Evolutionary conservation across 179 eudicot genomes (phyloP).

Genomic region (Beta macrorhiza): DNA sequence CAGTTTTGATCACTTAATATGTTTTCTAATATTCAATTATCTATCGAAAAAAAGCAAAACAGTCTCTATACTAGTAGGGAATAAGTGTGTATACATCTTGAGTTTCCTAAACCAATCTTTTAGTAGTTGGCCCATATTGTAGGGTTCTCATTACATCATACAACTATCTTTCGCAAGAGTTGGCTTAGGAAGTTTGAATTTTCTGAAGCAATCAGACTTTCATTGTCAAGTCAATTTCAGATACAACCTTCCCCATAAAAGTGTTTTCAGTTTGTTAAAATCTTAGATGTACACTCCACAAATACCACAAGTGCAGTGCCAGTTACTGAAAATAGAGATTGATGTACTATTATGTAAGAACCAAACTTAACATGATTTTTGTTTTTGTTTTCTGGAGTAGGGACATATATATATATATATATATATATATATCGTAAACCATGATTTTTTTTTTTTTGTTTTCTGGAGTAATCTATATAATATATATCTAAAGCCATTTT

Average conservation of each 20-base stretch:
- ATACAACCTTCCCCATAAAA: slow-evolving; percentile 15
- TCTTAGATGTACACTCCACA: not conserved
- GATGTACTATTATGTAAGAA: not conserved
- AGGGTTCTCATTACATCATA: not conserved
- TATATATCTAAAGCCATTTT: no score
- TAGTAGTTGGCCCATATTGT: not conserved
- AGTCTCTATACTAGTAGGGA: not conserved
- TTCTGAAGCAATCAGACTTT: not conserved
- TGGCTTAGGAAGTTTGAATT: not conserved
- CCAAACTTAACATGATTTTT: not conserved
- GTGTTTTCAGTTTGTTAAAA: not conserved
- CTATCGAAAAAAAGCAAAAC: not conserved
- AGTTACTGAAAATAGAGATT: not conserved
- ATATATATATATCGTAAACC: no score
- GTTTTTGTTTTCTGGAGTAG: not conserved
- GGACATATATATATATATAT: no score
- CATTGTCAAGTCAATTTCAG: slow-evolving; percentile 3
- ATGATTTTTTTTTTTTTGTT: no score
- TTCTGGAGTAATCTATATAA: no score
- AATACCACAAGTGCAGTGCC: not conserved
- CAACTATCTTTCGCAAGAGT: not conserved
- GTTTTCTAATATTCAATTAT: not conserved
- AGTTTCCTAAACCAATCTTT: not conserved
- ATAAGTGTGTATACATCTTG: not conserved
- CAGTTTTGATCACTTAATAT: not conserved